Evolutionary conservation across 345 rosid genomes (phyloP).

Genomic region (Corchorus olitorius): DNA sequence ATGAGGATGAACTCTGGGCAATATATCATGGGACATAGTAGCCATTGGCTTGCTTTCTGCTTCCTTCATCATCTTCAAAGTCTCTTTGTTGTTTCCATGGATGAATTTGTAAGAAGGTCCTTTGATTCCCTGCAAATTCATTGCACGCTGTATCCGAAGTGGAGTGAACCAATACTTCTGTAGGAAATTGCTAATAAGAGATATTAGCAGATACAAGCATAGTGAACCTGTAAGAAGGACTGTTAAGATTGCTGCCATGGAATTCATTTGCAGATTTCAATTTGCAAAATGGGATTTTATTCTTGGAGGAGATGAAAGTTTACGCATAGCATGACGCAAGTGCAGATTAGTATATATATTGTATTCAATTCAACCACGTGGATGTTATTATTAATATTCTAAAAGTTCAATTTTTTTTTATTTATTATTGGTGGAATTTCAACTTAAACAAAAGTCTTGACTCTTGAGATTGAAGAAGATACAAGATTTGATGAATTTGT

Average conservation of each 20-base stretch:
- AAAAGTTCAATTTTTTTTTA: too few relatives aligned
- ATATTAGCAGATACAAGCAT: constrained; percentile 1
- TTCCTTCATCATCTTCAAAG: constrained; percentile 17
- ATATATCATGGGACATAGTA: constrained; percentile 25
- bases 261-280: background rate
- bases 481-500: too few relatives aligned
- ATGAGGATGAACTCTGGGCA: constrained; percentile 31
- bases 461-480: too few relatives aligned
- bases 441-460: too few relatives aligned
- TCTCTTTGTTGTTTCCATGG: constrained; percentile 42
- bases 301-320: too few relatives aligned
- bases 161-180: constrained; percentile 36
- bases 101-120: constrained; percentile 43
- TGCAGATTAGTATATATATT: too few relatives aligned
- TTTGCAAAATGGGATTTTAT: background rate
- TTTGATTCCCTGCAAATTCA: constrained; percentile 28
- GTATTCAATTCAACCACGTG: too few relatives aligned
- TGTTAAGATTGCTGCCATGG: background rate
- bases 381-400: too few relatives aligned
- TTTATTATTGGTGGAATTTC: too few relatives aligned
- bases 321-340: too few relatives aligned
- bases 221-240: constrained; percentile 14
- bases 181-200: constrained; percentile 12
- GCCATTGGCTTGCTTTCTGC: constrained; percentile 18
- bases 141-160: constrained; percentile 10